Evolutionary conservation across 805 yeast genomes (phyloP).

Genomic region (Sugiyamaella americana): DNA sequence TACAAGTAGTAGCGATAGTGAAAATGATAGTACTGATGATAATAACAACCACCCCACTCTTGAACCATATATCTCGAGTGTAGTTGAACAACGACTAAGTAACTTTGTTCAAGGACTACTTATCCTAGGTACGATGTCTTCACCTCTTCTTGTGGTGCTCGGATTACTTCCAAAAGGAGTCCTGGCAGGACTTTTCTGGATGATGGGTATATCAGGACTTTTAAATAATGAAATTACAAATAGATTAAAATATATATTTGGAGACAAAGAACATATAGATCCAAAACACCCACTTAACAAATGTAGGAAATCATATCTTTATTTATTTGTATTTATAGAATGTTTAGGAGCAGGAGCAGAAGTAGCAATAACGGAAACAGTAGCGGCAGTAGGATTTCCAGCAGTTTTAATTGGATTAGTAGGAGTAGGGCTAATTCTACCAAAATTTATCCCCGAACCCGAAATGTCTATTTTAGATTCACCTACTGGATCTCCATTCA

Average conservation of each 20-base stretch:
- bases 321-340: constrained; percentile 52
- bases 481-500: constrained; percentile 38
- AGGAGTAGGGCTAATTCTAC: constrained; percentile 57
- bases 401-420: constrained; percentile 67
- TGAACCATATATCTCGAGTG: constrained; percentile 38
- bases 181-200: constrained; percentile 83
- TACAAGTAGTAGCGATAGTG: background rate
- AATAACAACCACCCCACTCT: too few species aligned
- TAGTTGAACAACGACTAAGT: constrained; percentile 86
- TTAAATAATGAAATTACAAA: constrained; percentile 58
- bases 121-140: constrained; percentile 80
- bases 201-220: constrained; percentile 84
- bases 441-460: constrained; percentile 51
- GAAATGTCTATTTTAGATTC: constrained; percentile 64
- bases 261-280: constrained; percentile 46
- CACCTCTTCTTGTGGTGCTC: constrained; percentile 76
- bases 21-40: background rate
- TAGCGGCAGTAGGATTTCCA: constrained; percentile 93
- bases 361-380: constrained; percentile 77
- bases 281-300: constrained; percentile 30
- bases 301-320: constrained; percentile 36
- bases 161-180: constrained; percentile 90
- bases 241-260: constrained; percentile 54
- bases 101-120: constrained; percentile 80
- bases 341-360: constrained; percentile 70